Conservation (phyloP, 441 rosid genomes). For the Mallotus repandus region DNA sequence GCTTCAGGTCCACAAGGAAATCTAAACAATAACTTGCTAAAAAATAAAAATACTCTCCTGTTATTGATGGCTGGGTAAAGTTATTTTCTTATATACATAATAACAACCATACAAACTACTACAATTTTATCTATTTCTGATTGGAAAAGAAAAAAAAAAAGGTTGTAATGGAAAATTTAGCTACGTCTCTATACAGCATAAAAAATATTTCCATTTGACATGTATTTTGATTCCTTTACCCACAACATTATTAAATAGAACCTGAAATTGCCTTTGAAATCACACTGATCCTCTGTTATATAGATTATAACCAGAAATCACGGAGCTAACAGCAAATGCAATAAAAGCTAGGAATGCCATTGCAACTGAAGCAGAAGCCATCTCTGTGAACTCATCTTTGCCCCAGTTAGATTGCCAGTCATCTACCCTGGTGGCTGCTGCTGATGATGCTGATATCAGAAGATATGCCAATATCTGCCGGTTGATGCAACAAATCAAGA, state of each 20-base stretch:
- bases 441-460: conserved; percentile 79
- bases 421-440: conserved; percentile 85
- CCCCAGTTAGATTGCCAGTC: conserved; percentile 99
- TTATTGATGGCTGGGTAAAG: not conserved
- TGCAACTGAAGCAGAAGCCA: conserved; percentile 84
- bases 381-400: conserved; percentile 84
- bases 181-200: conserved; percentile 21
- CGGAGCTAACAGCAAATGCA: conserved; percentile 74
- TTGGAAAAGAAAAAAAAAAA: not conserved
- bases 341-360: conserved; percentile 75
- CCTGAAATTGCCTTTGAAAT: conserved; percentile 11
- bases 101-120: not conserved
- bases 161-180: not conserved
- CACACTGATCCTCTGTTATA: conserved; percentile 39
- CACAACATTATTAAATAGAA: not conserved
- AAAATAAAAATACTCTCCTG: too few species aligned
- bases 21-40: not conserved
- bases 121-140: conserved; percentile 10
- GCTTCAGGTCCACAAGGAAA: too few species aligned
- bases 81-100: conserved; percentile 13
- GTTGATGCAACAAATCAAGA: conserved; percentile 16
- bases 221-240: not conserved
- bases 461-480: conserved; percentile 85
- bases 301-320: conserved; percentile 69
- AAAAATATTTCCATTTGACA: not conserved